These are phyloP conservation scores for Suhomyces kunorum DNA, from an alignment of 1,139 yeast species.

Conservation along the genomic window DNA sequence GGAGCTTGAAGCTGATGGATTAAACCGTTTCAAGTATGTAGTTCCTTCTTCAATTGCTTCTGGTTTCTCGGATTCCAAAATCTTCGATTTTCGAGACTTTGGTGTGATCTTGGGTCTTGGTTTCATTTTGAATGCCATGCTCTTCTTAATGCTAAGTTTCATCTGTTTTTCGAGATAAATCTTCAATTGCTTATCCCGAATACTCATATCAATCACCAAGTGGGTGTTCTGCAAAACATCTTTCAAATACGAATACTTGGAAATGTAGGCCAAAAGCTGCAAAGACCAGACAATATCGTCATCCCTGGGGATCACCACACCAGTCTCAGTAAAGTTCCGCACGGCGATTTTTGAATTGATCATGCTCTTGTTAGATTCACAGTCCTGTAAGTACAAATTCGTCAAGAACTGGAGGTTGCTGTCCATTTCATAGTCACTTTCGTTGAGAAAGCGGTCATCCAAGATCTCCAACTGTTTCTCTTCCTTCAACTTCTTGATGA, in stretches of 20 bases:
- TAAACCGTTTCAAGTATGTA: slow-evolving; percentile 31
- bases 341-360: slow-evolving; percentile 48
- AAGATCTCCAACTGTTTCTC: slow-evolving; percentile 40
- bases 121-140: slow-evolving; percentile 26
- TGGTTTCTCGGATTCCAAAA: slow-evolving; percentile 6
- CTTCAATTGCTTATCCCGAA: slow-evolving; percentile 46
- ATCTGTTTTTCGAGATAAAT: slow-evolving; percentile 41
- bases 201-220: slow-evolving; percentile 55
- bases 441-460: slow-evolving; percentile 35
- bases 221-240: slow-evolving; percentile 73
- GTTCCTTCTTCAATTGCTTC: slow-evolving; percentile 7
- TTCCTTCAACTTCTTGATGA: slow-evolving; percentile 40
- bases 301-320: slow-evolving; percentile 80
- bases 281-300: slow-evolving; percentile 95
- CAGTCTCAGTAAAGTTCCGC: slow-evolving; percentile 65
- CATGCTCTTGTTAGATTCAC: slow-evolving; percentile 28
- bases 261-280: slow-evolving; percentile 87
- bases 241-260: slow-evolving; percentile 83
- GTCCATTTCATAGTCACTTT: slow-evolving; percentile 47
- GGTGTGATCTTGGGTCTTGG: slow-evolving; percentile 41
- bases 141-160: slow-evolving; percentile 36
- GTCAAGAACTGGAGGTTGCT: slow-evolving; percentile 44
- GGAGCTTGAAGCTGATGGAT: slow-evolving; percentile 42
- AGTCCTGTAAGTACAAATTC: slow-evolving; percentile 45
- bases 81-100: slow-evolving; percentile 31